Evolutionary conservation across 192 early-diverging fungal species (phyloP).

Genomic region (Coemansia sp.): DNA sequence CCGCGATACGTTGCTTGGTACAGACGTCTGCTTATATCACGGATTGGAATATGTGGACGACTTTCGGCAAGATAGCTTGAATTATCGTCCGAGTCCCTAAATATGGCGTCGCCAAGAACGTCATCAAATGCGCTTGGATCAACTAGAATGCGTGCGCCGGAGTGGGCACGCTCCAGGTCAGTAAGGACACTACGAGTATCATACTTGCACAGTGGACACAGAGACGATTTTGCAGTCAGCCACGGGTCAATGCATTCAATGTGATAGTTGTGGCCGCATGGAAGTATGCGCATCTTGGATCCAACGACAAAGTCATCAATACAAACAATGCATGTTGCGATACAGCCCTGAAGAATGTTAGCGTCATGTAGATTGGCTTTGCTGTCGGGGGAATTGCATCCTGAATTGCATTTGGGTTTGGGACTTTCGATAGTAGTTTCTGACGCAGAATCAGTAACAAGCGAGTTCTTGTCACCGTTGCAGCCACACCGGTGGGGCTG

Average conservation of each 20-base stretch:
- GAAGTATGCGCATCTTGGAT: constrained; percentile 50
- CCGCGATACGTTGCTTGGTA: background rate
- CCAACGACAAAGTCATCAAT: constrained; percentile 53
- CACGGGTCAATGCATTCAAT: constrained; percentile 57
- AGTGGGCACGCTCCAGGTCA: constrained; percentile 37
- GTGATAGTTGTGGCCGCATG: constrained; percentile 57
- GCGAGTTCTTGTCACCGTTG: background rate
- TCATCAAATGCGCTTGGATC: constrained; percentile 14
- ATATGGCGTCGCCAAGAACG: constrained; percentile 9
- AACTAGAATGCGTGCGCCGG: constrained; percentile 25
- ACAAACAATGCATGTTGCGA: constrained; percentile 53
- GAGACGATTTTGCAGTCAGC: constrained; percentile 49
- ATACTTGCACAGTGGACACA: constrained; percentile 56
- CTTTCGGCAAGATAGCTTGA: constrained; percentile 48
- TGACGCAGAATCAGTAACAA: background rate
- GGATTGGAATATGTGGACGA: constrained; percentile 14
- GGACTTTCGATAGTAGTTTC: background rate
- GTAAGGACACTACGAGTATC: constrained; percentile 49
- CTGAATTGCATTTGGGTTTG: background rate
- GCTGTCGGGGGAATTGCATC: background rate
- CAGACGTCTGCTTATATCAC: constrained; percentile 1
- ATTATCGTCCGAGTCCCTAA: constrained; percentile 20
- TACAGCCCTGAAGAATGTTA: constrained; percentile 27
- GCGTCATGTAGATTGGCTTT: background rate
- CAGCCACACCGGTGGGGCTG: background rate